phyloP scores from a whole-genome alignment of 345 rosid species.

The Eucalyptus viminalis region DNA sequence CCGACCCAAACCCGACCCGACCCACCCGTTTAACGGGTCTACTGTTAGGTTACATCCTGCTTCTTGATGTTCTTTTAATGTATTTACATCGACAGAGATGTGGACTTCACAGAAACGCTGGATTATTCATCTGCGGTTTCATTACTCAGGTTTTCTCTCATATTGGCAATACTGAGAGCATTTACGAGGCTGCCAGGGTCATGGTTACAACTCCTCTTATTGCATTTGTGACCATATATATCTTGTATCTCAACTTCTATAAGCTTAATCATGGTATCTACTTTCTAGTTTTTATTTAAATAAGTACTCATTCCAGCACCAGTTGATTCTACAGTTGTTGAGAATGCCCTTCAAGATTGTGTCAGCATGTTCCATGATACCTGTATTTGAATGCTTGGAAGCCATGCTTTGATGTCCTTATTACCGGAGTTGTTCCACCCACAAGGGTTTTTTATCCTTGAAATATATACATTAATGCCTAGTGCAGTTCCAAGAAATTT shows the following conservation, averaged over 20 bases:
- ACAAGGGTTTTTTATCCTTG: not conserved
- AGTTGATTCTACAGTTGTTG: not conserved
- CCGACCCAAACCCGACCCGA: no score
- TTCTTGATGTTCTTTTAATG: not conserved
- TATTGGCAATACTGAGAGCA: slow-evolving; percentile 53
- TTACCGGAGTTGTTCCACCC: not conserved
- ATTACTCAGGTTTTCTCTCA: slow-evolving; percentile 45
- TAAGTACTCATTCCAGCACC: not conserved
- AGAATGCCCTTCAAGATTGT: not conserved
- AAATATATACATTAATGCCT: not conserved
- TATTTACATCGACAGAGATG: slow-evolving; percentile 35
- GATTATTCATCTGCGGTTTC: slow-evolving; percentile 72
- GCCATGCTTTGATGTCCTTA: not conserved
- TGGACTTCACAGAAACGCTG: slow-evolving; percentile 66
- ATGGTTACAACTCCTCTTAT: slow-evolving; percentile 74
- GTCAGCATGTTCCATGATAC: not conserved
- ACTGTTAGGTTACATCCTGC: not conserved
- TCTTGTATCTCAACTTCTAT: slow-evolving; percentile 64
- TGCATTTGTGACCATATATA: slow-evolving; percentile 68
- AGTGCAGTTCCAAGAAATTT: not conserved
- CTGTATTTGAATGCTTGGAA: not conserved
- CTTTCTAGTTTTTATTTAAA: not conserved
- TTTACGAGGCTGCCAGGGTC: slow-evolving; percentile 68
- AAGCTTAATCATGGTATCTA: slow-evolving; percentile 57
- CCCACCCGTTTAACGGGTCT: no score